phyloP scores from a whole-genome alignment of 495 filamentous ascomycete genomes.

The Rhizodiscina lignyota region DNA sequence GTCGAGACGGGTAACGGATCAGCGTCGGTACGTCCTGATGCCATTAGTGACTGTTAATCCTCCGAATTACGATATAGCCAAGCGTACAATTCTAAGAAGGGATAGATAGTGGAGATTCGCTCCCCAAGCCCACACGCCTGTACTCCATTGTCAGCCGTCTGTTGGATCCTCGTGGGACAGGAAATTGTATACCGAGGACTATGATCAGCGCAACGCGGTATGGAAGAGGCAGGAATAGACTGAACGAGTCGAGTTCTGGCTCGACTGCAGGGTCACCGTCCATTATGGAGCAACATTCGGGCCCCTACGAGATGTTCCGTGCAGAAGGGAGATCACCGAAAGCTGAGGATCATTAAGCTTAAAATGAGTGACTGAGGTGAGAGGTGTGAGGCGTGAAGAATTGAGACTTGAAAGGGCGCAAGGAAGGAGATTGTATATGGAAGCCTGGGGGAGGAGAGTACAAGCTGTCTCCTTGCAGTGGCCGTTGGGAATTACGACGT shows the following conservation, averaged over 20 bases:
- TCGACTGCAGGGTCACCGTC: slow-evolving; percentile 67
- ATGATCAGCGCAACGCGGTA: slow-evolving; percentile 66
- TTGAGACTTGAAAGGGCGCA: no score
- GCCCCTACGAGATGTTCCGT: slow-evolving; percentile 1
- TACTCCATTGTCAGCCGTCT: slow-evolving; percentile 7
- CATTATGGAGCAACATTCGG: slow-evolving; percentile 26
- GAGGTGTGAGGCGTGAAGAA: no score
- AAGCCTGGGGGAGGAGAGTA: no score
- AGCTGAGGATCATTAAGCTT: slow-evolving; percentile 8
- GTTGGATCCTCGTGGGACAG: not conserved
- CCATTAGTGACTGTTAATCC: slow-evolving; percentile 8
- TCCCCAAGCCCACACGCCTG: slow-evolving; percentile 86
- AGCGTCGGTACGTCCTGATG: slow-evolving; percentile 57
- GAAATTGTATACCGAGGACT: slow-evolving; percentile 47
- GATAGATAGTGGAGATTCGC: slow-evolving; percentile 70
- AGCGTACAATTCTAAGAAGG: slow-evolving; percentile 48
- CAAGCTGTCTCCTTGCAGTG: no score
- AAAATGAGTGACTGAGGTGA: slow-evolving; percentile 7
- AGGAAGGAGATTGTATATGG: no score
- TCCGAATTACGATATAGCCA: not conserved
- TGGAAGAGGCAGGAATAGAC: slow-evolving; percentile 68
- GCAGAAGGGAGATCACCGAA: no score
- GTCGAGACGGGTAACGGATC: slow-evolving; percentile 59
- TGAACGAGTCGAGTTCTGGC: slow-evolving; percentile 70
- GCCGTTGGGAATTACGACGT: no score